These are phyloP conservation scores for Tubosaeta brunneosetosa DNA, from an alignment of 768 basidiomycete species.

Conservation along the genomic window DNA sequence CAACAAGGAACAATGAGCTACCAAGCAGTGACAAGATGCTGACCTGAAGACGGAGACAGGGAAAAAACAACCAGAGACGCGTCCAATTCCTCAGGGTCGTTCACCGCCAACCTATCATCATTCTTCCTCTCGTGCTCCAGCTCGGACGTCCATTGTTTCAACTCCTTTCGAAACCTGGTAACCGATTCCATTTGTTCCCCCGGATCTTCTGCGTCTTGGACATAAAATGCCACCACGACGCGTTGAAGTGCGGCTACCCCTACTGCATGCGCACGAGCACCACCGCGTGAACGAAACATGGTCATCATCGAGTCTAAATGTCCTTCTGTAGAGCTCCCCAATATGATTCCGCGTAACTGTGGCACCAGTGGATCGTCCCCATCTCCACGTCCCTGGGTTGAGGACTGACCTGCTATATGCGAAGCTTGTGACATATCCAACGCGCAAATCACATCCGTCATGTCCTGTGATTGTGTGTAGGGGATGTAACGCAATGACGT, in stretches of 20 bases:
- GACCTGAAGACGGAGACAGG: no score
- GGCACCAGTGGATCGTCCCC: conserved; percentile 1
- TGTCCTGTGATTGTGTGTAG: conserved; percentile 14
- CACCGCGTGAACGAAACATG: conserved; percentile 10
- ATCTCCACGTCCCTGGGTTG: no score
- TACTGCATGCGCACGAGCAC: not conserved
- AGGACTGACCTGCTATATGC: not conserved
- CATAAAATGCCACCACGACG: conserved; percentile 8
- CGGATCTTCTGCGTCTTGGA: no score
- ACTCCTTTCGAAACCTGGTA: no score
- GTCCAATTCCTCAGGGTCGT: no score
- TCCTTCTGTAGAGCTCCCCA: conserved; percentile 13
- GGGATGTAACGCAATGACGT: conserved; percentile 12
- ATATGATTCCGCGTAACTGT: conserved; percentile 10
- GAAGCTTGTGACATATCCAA: conserved; percentile 1
- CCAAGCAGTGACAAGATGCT: no score
- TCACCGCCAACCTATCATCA: no score
- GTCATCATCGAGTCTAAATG: conserved; percentile 7
- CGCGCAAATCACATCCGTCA: conserved; percentile 3
- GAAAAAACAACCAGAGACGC: no score
- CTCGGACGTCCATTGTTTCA: no score
- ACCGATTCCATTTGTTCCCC: no score
- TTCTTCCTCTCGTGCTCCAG: no score
- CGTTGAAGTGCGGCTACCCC: conserved; percentile 6
- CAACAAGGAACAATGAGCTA: no score